Conservation (phyloP, 352 stramenopile species). For the Globisporangium barbulae region DNA sequence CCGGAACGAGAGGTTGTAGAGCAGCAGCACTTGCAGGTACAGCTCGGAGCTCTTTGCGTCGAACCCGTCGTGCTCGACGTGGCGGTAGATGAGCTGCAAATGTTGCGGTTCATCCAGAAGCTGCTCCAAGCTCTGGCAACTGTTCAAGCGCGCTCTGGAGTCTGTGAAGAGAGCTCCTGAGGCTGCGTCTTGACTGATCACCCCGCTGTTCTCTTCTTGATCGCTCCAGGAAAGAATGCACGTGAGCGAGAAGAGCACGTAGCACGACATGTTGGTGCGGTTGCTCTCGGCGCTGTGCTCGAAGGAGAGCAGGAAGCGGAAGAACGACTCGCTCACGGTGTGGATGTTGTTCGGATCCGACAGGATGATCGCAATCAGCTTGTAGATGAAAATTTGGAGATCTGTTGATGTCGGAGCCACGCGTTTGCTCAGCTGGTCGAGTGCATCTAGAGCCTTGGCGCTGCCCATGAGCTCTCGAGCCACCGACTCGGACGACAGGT, state of each 20-base stretch:
- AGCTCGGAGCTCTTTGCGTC: constrained; percentile 36
- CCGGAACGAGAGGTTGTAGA: constrained; percentile 76
- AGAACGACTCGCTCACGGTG: constrained; percentile 38
- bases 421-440: constrained; percentile 29
- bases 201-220: constrained; percentile 20
- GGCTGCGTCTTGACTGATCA: constrained; percentile 6
- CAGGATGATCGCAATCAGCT: constrained; percentile 54
- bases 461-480: constrained; percentile 40
- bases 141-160: background rate
- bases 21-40: constrained; percentile 59
- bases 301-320: constrained; percentile 57
- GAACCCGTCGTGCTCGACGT: constrained; percentile 40
- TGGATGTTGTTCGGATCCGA: constrained; percentile 42
- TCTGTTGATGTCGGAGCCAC: constrained; percentile 10
- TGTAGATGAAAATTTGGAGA: constrained; percentile 32
- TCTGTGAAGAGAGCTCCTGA: constrained; percentile 6
- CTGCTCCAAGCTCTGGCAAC: constrained; percentile 28
- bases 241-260: constrained; percentile 56
- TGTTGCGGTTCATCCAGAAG: constrained; percentile 44
- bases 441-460: constrained; percentile 31
- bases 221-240: constrained; percentile 67
- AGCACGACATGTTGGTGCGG: constrained; percentile 34
- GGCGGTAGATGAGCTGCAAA: constrained; percentile 43
- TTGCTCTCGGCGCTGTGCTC: constrained; percentile 21
- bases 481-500: constrained; percentile 20